Base-by-base conservation (phyloP, 495 filamentous ascomycete species). In the Pseudomonodictys pantanalensis region DNA sequence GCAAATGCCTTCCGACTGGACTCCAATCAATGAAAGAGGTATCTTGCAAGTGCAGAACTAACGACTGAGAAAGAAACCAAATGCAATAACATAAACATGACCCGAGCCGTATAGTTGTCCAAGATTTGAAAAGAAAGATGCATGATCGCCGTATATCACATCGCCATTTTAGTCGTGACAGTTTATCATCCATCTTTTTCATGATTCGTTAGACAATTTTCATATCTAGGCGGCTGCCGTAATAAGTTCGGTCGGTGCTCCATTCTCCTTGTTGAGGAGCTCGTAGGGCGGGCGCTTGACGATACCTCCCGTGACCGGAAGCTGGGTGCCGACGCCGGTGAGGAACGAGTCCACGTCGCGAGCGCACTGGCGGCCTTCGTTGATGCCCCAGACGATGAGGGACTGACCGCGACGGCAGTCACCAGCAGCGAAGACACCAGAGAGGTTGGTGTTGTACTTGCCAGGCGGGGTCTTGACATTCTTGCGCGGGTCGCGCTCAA, bases 381-480 rank as follows among this genome's bases (percentile, higher is more conserved):
- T 99, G 80, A 99, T 99, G 74, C 92, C 93, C 90, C 93, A 99
- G 64, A 99, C 93, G 74, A 99, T 97, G 51, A 99, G 79, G 38
- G 90, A 95, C 76, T 99, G 93, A 54, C 93, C 93, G 72, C 93
- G 85, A 49, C 92, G 87, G 76, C 95, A 97, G 76, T 99, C 93
- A 72, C 93, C 93, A 56, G 93, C 93, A 45, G 93, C 92, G 69
- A 96, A 99, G 45, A 99, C 83, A 56, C 93, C 93, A 12, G 86
- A 81, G 42, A 96, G 73, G 65, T 91, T 97, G 62, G 95, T 97
- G 58, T 79, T 81, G 68, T 97, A 99, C 56, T 90, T 83, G 30
- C 93, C 95, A 56, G 89, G 83, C 12, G 90, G 81, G 18, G 93
- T 97, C 86, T 99, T 97, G 75, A 99, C 86, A 69, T 97, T 99